Evolutionary conservation across 2,329 filamentous ascomycete genomes (phyloP).

Genomic region (Periglandula ipomoeae): DNA sequence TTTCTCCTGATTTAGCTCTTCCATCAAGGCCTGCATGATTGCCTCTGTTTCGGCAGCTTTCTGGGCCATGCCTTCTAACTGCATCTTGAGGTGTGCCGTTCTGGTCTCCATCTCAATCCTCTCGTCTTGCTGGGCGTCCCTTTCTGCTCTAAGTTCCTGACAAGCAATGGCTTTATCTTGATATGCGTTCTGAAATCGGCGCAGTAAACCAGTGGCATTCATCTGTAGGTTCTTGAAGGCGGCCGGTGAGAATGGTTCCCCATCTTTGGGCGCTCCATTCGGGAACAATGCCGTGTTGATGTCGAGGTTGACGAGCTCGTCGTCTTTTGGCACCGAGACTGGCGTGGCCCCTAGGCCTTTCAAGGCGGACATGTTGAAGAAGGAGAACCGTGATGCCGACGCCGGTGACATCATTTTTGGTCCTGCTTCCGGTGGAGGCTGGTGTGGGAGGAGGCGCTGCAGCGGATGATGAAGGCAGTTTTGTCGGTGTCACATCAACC

Average conservation of each 20-base stretch:
- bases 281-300: constrained; percentile 47
- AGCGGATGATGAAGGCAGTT: neutral
- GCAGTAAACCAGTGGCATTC: constrained; percentile 46
- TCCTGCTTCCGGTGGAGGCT: neutral
- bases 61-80: constrained; percentile 50
- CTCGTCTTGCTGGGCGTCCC: constrained; percentile 45
- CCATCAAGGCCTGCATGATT: constrained; percentile 38
- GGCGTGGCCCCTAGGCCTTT: constrained; percentile 18
- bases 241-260: constrained; percentile 47
- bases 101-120: constrained; percentile 45
- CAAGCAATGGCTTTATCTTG: constrained; percentile 41
- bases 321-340: constrained; percentile 26
- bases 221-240: constrained; percentile 53
- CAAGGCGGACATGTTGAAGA: constrained; percentile 35
- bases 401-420: constrained; percentile 10
- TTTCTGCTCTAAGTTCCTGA: constrained; percentile 42
- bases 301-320: constrained; percentile 47
- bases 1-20: constrained; percentile 44
- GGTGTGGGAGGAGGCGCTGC: neutral
- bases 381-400: constrained; percentile 30
- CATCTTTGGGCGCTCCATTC: constrained; percentile 27
- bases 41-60: constrained; percentile 45
- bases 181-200: constrained; percentile 50
- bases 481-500: constrained; percentile 7
- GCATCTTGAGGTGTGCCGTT: constrained; percentile 44